phyloP scores from a whole-genome alignment of 495 filamentous ascomycete species.

The Sordaria brevicollis region DNA sequence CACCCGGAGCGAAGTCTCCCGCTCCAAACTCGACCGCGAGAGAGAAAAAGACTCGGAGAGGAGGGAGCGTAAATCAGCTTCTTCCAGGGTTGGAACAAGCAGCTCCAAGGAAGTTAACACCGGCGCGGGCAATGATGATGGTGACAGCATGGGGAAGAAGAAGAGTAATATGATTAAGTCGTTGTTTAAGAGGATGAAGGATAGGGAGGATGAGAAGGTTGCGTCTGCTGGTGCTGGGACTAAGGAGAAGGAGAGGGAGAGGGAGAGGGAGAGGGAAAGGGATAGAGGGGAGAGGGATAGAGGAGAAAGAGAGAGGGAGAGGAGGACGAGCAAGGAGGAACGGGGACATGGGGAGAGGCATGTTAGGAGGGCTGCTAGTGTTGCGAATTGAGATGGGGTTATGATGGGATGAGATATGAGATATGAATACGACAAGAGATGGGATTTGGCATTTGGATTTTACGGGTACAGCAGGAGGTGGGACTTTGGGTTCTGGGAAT shows the following conservation, averaged over 20 bases:
- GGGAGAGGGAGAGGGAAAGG: background rate
- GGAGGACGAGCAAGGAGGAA: background rate
- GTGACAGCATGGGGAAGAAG: constrained; percentile 22
- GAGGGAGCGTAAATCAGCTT: constrained; percentile 1
- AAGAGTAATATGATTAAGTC: constrained; percentile 42
- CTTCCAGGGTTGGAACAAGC: background rate
- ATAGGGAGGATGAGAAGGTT: constrained; percentile 25
- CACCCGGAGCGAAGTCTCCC: constrained; percentile 16
- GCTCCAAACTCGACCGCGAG: background rate
- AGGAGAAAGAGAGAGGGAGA: background rate
- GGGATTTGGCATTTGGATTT: background rate
- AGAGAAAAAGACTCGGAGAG: constrained; percentile 6
- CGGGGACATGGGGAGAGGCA: background rate
- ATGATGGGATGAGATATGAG: background rate
- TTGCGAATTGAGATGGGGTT: background rate
- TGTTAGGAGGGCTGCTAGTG: background rate
- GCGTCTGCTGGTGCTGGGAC: background rate
- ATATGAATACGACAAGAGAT: background rate
- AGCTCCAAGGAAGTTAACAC: constrained; percentile 15
- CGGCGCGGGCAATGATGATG: constrained; percentile 5
- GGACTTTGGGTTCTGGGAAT: background rate
- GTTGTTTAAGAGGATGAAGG: constrained; percentile 42
- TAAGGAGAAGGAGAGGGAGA: constrained; percentile 7
- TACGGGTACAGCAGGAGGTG: background rate
- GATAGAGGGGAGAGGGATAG: constrained; percentile 6